phyloP scores from a whole-genome alignment of 2,329 filamentous ascomycete genomes.

The Colletotrichum endophyticum region DNA sequence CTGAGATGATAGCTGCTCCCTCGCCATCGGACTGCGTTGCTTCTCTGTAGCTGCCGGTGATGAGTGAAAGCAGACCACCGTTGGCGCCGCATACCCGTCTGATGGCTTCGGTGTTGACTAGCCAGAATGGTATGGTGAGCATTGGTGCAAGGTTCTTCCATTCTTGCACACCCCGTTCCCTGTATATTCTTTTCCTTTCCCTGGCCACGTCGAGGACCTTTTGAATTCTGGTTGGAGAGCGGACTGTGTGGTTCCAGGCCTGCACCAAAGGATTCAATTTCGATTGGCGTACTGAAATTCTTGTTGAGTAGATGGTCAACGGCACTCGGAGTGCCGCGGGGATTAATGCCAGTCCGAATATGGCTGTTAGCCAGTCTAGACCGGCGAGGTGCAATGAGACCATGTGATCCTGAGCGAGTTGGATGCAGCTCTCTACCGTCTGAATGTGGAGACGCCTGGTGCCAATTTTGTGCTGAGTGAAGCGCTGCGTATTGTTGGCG shows the following conservation, averaged over 20 bases:
- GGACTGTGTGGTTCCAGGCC: constrained; percentile 28
- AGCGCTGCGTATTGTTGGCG: not conserved
- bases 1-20: not conserved
- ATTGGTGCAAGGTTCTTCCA: constrained; percentile 50
- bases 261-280: constrained; percentile 33
- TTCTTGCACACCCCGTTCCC: constrained; percentile 45
- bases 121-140: constrained; percentile 51
- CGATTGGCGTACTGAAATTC: not conserved
- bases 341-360: constrained; percentile 40
- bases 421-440: constrained; percentile 25
- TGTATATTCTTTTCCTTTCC: constrained; percentile 33
- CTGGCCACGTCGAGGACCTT: not conserved
- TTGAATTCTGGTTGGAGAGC: not conserved
- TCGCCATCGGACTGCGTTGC: not conserved
- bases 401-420: not conserved
- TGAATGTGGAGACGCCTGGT: constrained; percentile 33
- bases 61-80: constrained; percentile 34
- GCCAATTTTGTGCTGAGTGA: not conserved
- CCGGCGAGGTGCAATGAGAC: constrained; percentile 42
- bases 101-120: constrained; percentile 55
- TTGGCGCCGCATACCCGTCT: constrained; percentile 50
- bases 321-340: constrained; percentile 53
- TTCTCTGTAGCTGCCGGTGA: not conserved
- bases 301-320: constrained; percentile 43
- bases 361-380: constrained; percentile 52